Base-by-base conservation (phyloP, 2,329 filamentous ascomycete genomes). In the Alternaria sp. region DNA sequence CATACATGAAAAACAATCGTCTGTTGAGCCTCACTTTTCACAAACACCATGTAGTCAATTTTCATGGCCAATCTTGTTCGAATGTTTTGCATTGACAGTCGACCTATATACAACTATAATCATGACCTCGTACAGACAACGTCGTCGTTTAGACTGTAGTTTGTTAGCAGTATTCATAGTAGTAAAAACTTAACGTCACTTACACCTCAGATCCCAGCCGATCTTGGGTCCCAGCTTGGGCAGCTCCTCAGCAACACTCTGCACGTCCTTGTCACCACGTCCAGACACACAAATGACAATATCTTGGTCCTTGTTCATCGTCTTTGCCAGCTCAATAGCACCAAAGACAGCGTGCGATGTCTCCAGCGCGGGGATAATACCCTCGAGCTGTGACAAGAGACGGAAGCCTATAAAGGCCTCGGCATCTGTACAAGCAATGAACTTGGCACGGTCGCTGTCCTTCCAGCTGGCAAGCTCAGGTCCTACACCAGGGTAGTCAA, bases 401-500 rank as follows among this genome's bases (percentile, higher is more conserved):
- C 89, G 87, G 87, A 99, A 98, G 3, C 92, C 95, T 49, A 88
- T 82, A 70, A 99, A 93, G 0, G 95, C 95, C 79, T 99, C 85
- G 0, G 93, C 90, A 76, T 99, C 95, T 0, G 94, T 98, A 28
- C 94, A 94, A 22, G 92, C 91, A 59, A 97, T 86, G 82, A 96
- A 99, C 75, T 89, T 90, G 60, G 95, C 95, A 6, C 95, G 88
- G 59, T 90, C 85, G 67, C 81, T 91, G 75, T 98, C 95, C 81
- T 99, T 99, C 95, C 95, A 99, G 66, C 86, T 87, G 34, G 91
- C 89, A 54, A 99, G 85, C 80, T 99, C 95, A 2, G 95, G 95
- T 0, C 95, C 95, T 28, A 99, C 95, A 76, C 94, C 95, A 0
- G 95, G 95, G 79, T 99, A 99, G 81, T 99, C 95, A 7, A 99